Evolutionary conservation across 352 stramenopile genomes (phyloP).

Genomic region (Blastocystis sp.): DNA sequence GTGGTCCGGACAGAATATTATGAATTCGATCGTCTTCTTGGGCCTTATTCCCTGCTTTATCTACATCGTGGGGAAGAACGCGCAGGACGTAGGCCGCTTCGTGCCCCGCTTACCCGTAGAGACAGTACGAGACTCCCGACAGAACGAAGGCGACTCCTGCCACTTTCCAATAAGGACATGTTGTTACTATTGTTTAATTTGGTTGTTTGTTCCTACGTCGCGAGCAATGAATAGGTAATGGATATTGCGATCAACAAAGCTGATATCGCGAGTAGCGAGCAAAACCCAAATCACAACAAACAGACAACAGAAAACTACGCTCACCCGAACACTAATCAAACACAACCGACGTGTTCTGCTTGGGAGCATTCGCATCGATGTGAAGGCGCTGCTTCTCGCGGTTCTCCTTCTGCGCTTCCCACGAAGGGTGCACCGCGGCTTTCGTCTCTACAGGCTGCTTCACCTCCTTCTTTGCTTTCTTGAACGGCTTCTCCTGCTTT

Average conservation of each 20-base stretch:
- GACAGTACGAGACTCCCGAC: slow-evolving; percentile 69
- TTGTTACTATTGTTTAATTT: slow-evolving; percentile 21
- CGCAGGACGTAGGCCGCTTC: slow-evolving; percentile 33
- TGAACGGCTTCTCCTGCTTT: background rate
- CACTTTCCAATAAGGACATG: slow-evolving; percentile 56
- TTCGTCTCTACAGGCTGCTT: background rate
- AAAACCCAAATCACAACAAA: background rate
- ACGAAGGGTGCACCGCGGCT: slow-evolving; percentile 52
- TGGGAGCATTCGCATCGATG: slow-evolving; percentile 37
- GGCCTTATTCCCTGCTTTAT: slow-evolving; percentile 65
- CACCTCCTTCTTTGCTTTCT: slow-evolving; percentile 2
- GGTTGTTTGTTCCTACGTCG: background rate
- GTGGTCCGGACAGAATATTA: slow-evolving; percentile 60
- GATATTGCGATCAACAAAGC: too few species aligned
- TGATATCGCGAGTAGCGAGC: too few species aligned
- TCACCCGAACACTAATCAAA: slow-evolving; percentile 34
- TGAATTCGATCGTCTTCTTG: slow-evolving; percentile 58
- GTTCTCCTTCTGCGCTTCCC: slow-evolving; percentile 57
- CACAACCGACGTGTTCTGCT: slow-evolving; percentile 33
- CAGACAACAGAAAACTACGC: background rate
- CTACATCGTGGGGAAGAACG: slow-evolving; percentile 52
- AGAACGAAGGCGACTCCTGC: slow-evolving; percentile 70
- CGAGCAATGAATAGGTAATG: too few species aligned
- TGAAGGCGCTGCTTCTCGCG: slow-evolving; percentile 44
- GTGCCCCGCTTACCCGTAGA: background rate